A percentile compares a stretch with the other conserved stretches of the same genome.
These are phyloP conservation scores for Aspergillus fischeri DNA, from an alignment of 2,329 filamentous ascomycete species.

Conservation along the genomic window DNA sequence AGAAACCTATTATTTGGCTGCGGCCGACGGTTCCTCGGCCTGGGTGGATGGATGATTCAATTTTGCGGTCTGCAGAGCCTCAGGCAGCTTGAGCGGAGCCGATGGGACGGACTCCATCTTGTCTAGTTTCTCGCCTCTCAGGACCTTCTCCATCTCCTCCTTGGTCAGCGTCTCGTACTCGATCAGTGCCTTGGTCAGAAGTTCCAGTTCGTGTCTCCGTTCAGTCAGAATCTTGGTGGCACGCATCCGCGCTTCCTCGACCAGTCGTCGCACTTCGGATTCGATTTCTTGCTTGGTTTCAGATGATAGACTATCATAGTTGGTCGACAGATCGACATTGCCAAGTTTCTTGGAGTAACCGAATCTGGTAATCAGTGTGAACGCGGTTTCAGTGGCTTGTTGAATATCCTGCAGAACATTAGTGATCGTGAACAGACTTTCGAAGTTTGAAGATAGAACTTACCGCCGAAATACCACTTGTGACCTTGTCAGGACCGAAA, in stretches of 20 bases:
- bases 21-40: slow-evolving; percentile 18
- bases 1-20: slow-evolving; percentile 17
- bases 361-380: slow-evolving; percentile 79
- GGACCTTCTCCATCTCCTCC: slow-evolving; percentile 84
- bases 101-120: slow-evolving; percentile 55
- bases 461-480: slow-evolving; percentile 78
- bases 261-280: slow-evolving; percentile 75
- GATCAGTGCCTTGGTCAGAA: slow-evolving; percentile 81
- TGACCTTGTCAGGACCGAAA: slow-evolving; percentile 87
- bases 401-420: slow-evolving; percentile 65
- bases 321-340: slow-evolving; percentile 79
- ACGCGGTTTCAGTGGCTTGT: slow-evolving; percentile 75
- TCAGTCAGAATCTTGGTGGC: slow-evolving; percentile 67
- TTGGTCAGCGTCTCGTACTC: slow-evolving; percentile 91
- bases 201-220: slow-evolving; percentile 79
- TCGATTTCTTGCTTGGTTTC: slow-evolving; percentile 87
- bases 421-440: slow-evolving; percentile 7
- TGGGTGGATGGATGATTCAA: slow-evolving; percentile 20
- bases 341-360: slow-evolving; percentile 88
- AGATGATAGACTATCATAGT: slow-evolving; percentile 76
- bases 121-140: slow-evolving; percentile 76
- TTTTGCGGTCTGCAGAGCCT: slow-evolving; percentile 34
- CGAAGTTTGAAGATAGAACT: slow-evolving; percentile 29
- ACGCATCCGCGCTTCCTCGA: slow-evolving; percentile 76
- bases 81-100: slow-evolving; percentile 65